phyloP scores from a whole-genome alignment of 2,329 filamentous ascomycete genomes.

The Fusarium oligoseptatum region DNA sequence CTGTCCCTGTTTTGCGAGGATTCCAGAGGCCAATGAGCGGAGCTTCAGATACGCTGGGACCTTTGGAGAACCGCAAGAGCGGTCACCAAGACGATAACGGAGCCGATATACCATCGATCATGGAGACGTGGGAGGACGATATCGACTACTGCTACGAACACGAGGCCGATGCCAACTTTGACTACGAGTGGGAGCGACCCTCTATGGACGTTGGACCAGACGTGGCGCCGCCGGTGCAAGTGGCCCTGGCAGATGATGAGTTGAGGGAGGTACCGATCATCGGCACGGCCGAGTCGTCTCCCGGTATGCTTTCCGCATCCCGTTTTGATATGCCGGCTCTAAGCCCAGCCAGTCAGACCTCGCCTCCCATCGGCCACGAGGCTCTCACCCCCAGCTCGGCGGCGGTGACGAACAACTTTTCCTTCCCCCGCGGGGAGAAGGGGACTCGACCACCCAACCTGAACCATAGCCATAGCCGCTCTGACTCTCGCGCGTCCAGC shows the following conservation, averaged over 20 bases:
- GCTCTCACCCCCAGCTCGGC: slow-evolving; percentile 58
- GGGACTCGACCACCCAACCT: slow-evolving; percentile 42
- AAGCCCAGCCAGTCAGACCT: slow-evolving; percentile 63
- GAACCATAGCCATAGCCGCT: slow-evolving; percentile 56
- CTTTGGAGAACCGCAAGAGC: slow-evolving; percentile 53
- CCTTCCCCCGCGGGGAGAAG: slow-evolving; percentile 60
- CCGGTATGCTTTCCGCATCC: slow-evolving; percentile 47
- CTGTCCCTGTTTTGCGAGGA: slow-evolving; percentile 67
- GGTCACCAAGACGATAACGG: slow-evolving; percentile 30
- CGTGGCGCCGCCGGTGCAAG: slow-evolving; percentile 38
- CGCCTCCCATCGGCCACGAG: slow-evolving; percentile 57
- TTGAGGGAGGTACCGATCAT: slow-evolving; percentile 37
- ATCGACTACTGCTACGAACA: slow-evolving; percentile 80
- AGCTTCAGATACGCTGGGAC: slow-evolving; percentile 66
- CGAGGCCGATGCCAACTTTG: slow-evolving; percentile 74
- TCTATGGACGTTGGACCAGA: slow-evolving; percentile 61
- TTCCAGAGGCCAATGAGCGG: slow-evolving; percentile 61
- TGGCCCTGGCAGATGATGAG: slow-evolving; percentile 44
- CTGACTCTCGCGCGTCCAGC: slow-evolving; percentile 63
- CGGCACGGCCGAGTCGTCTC: slow-evolving; percentile 40
- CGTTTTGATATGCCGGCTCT: slow-evolving; percentile 61
- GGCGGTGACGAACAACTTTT: slow-evolving; percentile 63
- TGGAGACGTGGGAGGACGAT: slow-evolving; percentile 74
- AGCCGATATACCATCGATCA: slow-evolving; percentile 49
- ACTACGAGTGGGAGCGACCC: slow-evolving; percentile 74